Evolutionary conservation across 1,284 basidiomycete genomes (phyloP), one percentile per base, ranked within the genome.

Genomic region (Schizophyllum commune): DNA sequence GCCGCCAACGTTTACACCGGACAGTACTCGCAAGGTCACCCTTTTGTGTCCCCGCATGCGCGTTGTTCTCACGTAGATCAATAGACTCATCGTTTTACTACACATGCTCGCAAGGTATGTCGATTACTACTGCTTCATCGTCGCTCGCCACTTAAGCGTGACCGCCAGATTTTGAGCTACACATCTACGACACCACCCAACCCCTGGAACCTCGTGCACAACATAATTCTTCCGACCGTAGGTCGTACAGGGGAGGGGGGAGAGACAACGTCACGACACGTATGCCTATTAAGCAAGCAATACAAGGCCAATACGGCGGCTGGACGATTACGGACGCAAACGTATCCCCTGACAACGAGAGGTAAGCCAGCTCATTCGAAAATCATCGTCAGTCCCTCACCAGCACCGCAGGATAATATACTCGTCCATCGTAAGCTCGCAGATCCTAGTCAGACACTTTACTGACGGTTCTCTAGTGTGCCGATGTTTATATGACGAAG

Each of bases 251-350:
- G 17, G 39, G 4, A 11, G 39, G 13, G 9, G 39, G 39, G 2
- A 47, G 39, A 47, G 39, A 47, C 39, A 47, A 17, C 39, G 39
- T 91, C 55, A 70, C 81, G 62, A 87, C 89, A 0, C 86, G 81
- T 19, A 83, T 96, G 81, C 86, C 86, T 65, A 76, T 88, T 39
- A 82, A 88, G 67, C 94, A 95, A 72, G 85, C 84, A 0, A 90
- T 96, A 58, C 81, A 86, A 69, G 95, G 92, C 0, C 76, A 82
- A 58, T 78, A 83, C 34, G 90, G 90, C 7, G 78, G 83, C 34
- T 97, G 95, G 95, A 96, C 95, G 0, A 90, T 97, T 60, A 96
- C 95, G 1, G 96, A 99, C 74, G 94, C 94, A 13, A 94, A 98
- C 72, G 78, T 97, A 9, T 94, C 91, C 63, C 91, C 91, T 4